Conservation (phyloP, 306 rosid genomes). For the Notholithocarpus densiflorus region DNA sequence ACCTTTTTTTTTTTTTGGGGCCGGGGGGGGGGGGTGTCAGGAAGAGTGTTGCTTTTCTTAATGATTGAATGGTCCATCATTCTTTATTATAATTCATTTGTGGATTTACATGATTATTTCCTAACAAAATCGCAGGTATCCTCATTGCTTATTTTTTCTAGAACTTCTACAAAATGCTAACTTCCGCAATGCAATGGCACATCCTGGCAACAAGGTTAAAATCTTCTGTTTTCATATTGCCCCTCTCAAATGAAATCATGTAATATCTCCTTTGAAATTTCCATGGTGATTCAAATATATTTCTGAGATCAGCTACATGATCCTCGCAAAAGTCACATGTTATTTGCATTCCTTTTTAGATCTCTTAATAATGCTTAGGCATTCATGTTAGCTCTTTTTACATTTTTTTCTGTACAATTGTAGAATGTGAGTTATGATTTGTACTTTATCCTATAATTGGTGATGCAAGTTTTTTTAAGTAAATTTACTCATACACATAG, state of each 20-base stretch:
- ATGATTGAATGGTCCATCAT: background rate
- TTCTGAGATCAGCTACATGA: background rate
- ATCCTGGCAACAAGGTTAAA: conserved; percentile 85
- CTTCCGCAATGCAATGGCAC: conserved; percentile 97
- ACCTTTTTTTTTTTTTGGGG: too few species aligned
- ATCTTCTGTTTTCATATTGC: background rate
- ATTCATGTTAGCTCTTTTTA: too few species aligned
- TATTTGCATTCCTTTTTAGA: conserved; percentile 2
- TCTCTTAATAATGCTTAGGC: background rate
- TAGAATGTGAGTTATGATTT: background rate
- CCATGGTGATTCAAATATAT: background rate
- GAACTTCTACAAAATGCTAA: conserved; percentile 90
- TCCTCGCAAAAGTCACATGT: background rate
- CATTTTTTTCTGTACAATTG: background rate
- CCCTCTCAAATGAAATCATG: background rate
- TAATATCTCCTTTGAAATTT: conserved; percentile 2
- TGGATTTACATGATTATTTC: conserved; percentile 2
- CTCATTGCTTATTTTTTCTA: conserved; percentile 88
- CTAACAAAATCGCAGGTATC: conserved; percentile 58
- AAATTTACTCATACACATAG: too few species aligned
- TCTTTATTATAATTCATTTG: background rate
- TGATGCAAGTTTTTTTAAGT: too few species aligned
- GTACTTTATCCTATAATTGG: too few species aligned
- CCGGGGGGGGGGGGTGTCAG: too few species aligned
- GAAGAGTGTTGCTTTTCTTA: background rate